Conservation (phyloP, 192 early-diverging fungal genomes). For the Phycomyces blakesleeanus region DNA sequence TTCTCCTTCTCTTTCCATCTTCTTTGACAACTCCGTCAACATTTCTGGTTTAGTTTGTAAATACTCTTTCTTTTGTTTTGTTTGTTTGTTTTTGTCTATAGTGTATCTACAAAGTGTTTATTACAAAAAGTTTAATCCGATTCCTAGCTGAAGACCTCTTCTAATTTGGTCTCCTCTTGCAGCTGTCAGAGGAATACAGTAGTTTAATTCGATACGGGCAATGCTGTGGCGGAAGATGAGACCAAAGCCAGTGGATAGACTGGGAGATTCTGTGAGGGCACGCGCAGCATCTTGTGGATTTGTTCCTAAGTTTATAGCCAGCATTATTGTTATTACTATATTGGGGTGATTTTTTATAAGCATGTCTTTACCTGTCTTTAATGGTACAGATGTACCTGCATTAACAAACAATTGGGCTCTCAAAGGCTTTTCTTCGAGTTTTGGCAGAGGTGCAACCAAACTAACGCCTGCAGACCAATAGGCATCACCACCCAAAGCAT, state of each 20-base stretch:
- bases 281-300: constrained; percentile 25
- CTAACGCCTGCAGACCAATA: constrained; percentile 79
- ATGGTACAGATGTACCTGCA: constrained; percentile 66
- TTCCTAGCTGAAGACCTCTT: constrained; percentile 80
- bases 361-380: constrained; percentile 46
- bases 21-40: no score
- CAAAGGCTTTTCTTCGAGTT: constrained; percentile 56
- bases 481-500: constrained; percentile 86
- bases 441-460: constrained; percentile 80
- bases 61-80: no score
- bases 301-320: no score
- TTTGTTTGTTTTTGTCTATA: no score
- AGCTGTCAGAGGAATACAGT: constrained; percentile 74
- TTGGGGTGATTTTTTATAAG: not conserved
- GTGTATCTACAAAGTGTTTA: not conserved
- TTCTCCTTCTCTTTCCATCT: no score
- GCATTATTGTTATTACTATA: no score
- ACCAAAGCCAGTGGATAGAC: constrained; percentile 76
- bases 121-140: constrained; percentile 81
- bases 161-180: constrained; percentile 61
- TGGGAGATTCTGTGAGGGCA: constrained; percentile 57
- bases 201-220: constrained; percentile 87
- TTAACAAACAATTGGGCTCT: constrained; percentile 87
- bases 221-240: constrained; percentile 83
- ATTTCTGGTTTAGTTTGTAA: no score